Evolutionary conservation across 2,329 filamentous ascomycete genomes (phyloP).

Genomic region (Neofusicoccum laricinum): DNA sequence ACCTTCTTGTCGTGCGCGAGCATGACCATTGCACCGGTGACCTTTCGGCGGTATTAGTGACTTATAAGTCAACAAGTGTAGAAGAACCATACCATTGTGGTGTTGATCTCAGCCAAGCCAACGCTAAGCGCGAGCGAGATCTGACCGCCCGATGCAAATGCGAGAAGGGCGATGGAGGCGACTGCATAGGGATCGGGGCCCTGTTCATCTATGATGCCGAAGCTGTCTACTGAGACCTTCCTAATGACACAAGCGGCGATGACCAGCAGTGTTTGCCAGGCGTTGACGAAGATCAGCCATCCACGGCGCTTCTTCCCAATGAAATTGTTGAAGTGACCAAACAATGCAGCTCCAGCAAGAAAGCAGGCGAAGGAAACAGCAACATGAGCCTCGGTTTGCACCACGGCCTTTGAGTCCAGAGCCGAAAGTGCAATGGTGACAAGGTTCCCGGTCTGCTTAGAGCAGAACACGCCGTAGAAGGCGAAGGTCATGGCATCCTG

Average conservation of each 20-base stretch:
- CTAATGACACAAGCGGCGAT: slow-evolving; percentile 24
- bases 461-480: slow-evolving; percentile 26
- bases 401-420: neutral
- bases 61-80: too few relatives aligned
- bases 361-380: slow-evolving; percentile 24
- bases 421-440: slow-evolving; percentile 16
- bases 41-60: neutral
- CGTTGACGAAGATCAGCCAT: slow-evolving; percentile 24
- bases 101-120: slow-evolving; percentile 28
- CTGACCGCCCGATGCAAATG: slow-evolving; percentile 24
- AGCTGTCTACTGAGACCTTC: slow-evolving; percentile 18
- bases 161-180: slow-evolving; percentile 22
- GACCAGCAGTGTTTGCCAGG: slow-evolving; percentile 23
- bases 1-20: slow-evolving; percentile 24
- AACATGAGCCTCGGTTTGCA: slow-evolving; percentile 21
- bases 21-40: slow-evolving; percentile 27
- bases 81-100: slow-evolving; percentile 23
- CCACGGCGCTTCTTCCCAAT: slow-evolving; percentile 23
- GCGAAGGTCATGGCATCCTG: slow-evolving; percentile 29
- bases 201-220: neutral
- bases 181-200: slow-evolving; percentile 17
- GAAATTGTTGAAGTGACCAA: slow-evolving; percentile 25
- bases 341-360: slow-evolving; percentile 24
- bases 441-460: slow-evolving; percentile 26
- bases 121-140: slow-evolving; percentile 25